A percentile compares a stretch with the other conserved stretches of the same genome.
phyloP scores from a whole-genome alignment of 2,329 filamentous ascomycete species.

The Scopulariopsis brevicaulis region DNA sequence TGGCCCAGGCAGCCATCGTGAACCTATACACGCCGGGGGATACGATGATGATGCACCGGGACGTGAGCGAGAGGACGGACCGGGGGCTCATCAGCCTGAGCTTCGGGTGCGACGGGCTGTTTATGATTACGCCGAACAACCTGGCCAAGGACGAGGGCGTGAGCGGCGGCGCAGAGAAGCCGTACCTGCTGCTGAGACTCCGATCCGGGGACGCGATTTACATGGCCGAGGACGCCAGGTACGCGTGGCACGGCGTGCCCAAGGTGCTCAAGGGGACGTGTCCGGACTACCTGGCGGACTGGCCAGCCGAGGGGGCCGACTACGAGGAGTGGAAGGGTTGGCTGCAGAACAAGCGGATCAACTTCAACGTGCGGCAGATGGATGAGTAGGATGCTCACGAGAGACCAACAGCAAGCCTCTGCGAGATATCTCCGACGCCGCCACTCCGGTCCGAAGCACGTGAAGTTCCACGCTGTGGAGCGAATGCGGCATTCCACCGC shows the following conservation, averaged over 20 bases:
- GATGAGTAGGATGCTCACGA: slow-evolving; percentile 26
- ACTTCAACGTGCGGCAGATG: slow-evolving; percentile 91
- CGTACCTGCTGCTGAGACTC: slow-evolving; percentile 51
- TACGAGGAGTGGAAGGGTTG: slow-evolving; percentile 70
- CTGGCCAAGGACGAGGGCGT: slow-evolving; percentile 13
- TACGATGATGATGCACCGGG: slow-evolving; percentile 83
- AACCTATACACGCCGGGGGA: slow-evolving; percentile 89
- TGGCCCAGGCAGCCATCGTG: slow-evolving; percentile 80
- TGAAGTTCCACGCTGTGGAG: too few relatives aligned
- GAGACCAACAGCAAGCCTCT: too few relatives aligned
- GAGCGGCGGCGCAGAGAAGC: slow-evolving; percentile 20
- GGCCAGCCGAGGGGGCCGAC: slow-evolving; percentile 50
- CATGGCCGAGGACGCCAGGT: slow-evolving; percentile 72
- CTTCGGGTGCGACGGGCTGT: slow-evolving; percentile 81
- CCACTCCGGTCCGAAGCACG: too few relatives aligned
- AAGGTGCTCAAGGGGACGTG: slow-evolving; percentile 74
- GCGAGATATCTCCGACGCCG: not conserved
- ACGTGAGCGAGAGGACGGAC: slow-evolving; percentile 78
- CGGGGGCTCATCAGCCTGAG: slow-evolving; percentile 75
- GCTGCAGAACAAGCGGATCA: slow-evolving; percentile 82
- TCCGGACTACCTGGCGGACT: slow-evolving; percentile 60
- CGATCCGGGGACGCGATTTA: slow-evolving; percentile 82
- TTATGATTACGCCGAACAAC: slow-evolving; percentile 64
- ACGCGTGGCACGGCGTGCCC: slow-evolving; percentile 92
- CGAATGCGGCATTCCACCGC: not conserved